Base-by-base conservation (phyloP, 352 stramenopile species). In the Pythium rishiriense region DNA sequence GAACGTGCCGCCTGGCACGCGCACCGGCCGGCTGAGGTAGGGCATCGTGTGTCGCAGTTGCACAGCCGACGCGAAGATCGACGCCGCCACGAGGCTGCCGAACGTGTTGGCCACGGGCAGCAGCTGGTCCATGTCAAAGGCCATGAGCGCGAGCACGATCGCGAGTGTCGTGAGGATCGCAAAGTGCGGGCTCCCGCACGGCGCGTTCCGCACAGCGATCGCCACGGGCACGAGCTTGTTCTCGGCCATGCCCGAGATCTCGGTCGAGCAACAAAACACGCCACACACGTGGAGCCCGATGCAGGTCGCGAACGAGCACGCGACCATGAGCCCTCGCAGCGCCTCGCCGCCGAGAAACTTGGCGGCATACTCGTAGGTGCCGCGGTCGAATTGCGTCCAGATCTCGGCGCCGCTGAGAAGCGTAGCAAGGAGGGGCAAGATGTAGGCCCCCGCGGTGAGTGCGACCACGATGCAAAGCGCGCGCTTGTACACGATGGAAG, bases 241-340 rank as follows among this genome's bases (percentile, higher is more conserved):
- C 64, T 97, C 82, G 14, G 90, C 73, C 76, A 88, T 83, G 21
- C 73, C 73, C 0, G 64, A 73, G 22, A 97, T 63, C 75, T 97
- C 83, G 61, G 82, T 96, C 28, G 90, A 79, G 71, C 96, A 84
- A 17, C 78, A 79, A 10, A 81, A 93, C 70, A 98, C 85, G 69
- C 94, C 88, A 26, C 80, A 78, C 72, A 94, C 74, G 70, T 94
- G 97, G 49, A 97, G 68, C 8, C 87, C 93, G 49, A 97, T 75
- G 55, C 91, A 94, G 10, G 72, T 83, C 48, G 93, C 83, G 33
- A 88, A 77, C 4, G 84, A 81, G 2, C 84, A 80, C 55, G 88
- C 70, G 17, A 97, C 71, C 39, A 93, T 85, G 76, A 91, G 88
- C 9, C 50, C 49, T 4, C 33, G 42, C 19, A 78, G 26, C 3